phyloP scores from a whole-genome alignment of 2,329 filamentous ascomycete genomes.

The Myriangium duriaei region DNA sequence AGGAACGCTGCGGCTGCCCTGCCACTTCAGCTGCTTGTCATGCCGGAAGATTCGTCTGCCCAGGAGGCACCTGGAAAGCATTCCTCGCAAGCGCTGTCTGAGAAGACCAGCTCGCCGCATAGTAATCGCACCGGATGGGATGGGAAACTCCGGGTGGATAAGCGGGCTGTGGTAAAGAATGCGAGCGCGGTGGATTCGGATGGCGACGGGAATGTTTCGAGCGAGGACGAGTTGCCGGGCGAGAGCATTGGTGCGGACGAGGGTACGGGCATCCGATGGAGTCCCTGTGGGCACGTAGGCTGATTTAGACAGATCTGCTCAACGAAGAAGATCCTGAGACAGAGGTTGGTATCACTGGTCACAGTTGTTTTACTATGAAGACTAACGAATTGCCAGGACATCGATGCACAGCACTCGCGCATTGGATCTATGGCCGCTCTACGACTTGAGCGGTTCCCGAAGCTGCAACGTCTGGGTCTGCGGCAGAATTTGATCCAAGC shows the following conservation, averaged over 20 bases:
- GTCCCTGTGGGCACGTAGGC: background rate
- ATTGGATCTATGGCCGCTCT: conserved; percentile 67
- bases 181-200: conserved; percentile 52
- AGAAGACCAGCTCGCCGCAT: conserved; percentile 8
- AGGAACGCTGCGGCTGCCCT: no score
- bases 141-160: conserved; percentile 65
- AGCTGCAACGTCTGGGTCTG: conserved; percentile 61
- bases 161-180: conserved; percentile 53
- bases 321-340: conserved; percentile 44
- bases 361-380: conserved; percentile 46
- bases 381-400: conserved; percentile 44
- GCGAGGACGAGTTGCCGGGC: conserved; percentile 52
- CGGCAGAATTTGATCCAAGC: conserved; percentile 81
- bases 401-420: conserved; percentile 81
- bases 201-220: conserved; percentile 76
- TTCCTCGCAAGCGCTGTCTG: conserved; percentile 7
- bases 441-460: conserved; percentile 69
- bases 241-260: conserved; percentile 74
- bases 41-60: no score
- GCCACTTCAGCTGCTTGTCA: no score
- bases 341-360: conserved; percentile 29
- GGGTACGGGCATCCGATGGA: conserved; percentile 38
- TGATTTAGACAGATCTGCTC: conserved; percentile 39
- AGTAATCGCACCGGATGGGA: conserved; percentile 52
- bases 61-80: no score